Evolutionary conservation across 768 basidiomycete genomes (phyloP).

Genomic region (Hebeloma cylindrosporum): DNA sequence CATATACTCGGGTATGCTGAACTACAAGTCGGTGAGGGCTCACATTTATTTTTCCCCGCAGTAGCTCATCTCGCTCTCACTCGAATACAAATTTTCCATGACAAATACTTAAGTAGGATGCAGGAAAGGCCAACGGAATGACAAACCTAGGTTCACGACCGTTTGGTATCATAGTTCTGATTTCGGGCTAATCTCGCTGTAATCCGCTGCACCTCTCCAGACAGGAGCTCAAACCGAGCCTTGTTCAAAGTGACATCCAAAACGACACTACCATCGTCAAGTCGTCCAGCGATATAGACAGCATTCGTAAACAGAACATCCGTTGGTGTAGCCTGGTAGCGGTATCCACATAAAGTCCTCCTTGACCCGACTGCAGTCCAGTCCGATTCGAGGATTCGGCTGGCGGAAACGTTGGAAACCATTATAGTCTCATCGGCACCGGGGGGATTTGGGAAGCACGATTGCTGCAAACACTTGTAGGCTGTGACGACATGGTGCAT

Average conservation of each 20-base stretch:
- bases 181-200: constrained; percentile 8
- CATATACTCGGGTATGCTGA: too few species aligned
- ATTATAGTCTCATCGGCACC: constrained; percentile 36
- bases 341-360: constrained; percentile 38
- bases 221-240: constrained; percentile 28
- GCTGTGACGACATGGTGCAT: constrained; percentile 32
- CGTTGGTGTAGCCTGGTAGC: constrained; percentile 37
- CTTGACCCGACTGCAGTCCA: constrained; percentile 35
- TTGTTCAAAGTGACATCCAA: constrained; percentile 38
- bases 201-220: constrained; percentile 27
- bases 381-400: constrained; percentile 40
- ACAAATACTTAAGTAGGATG: too few species aligned
- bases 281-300: constrained; percentile 38
- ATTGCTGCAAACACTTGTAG: constrained; percentile 24
- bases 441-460: constrained; percentile 34
- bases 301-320: constrained; percentile 36
- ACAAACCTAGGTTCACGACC: too few species aligned
- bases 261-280: constrained; percentile 38
- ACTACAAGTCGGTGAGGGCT: too few species aligned
- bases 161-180: not conserved
- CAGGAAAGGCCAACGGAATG: too few species aligned
- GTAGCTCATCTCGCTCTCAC: too few species aligned
- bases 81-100: too few species aligned
- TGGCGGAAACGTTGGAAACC: constrained; percentile 41
- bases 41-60: too few species aligned